These are phyloP conservation scores for Kandelia obovata DNA, from an alignment of 345 rosid species.

Conservation along the genomic window DNA sequence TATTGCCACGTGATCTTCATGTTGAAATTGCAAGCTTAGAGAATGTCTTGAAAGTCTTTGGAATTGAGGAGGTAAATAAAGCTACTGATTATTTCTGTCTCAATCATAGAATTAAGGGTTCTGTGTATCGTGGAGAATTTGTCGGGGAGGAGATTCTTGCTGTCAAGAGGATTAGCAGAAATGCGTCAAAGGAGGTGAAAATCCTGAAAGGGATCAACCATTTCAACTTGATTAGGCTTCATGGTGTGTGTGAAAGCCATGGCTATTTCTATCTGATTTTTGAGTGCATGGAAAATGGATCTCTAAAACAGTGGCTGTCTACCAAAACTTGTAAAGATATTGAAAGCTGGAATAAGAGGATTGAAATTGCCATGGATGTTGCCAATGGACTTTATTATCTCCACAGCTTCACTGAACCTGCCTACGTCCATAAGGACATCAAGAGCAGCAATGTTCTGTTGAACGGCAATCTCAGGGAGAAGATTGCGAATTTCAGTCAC, in stretches of 20 bases:
- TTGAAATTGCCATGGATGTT: conserved; percentile 45
- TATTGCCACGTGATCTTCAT: conserved; percentile 25
- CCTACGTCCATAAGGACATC: conserved; percentile 41
- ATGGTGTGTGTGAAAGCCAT: conserved; percentile 33
- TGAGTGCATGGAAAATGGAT: conserved; percentile 38
- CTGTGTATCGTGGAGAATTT: conserved; percentile 37
- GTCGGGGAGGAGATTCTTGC: conserved; percentile 37
- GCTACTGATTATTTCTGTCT: conserved; percentile 40
- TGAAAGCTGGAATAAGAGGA: conserved; percentile 30
- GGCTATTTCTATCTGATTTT: conserved; percentile 35
- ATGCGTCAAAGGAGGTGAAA: conserved; percentile 40
- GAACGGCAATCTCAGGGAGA: conserved; percentile 36
- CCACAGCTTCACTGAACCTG: conserved; percentile 47
- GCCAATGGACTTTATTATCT: conserved; percentile 52
- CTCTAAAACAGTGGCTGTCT: conserved; percentile 36
- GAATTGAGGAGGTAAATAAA: conserved; percentile 31
- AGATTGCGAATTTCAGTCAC: conserved; percentile 43
- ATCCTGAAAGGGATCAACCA: conserved; percentile 43
- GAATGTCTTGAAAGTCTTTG: conserved; percentile 29
- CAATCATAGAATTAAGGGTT: conserved; percentile 35
- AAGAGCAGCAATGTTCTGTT: conserved; percentile 42
- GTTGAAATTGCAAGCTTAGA: conserved; percentile 44
- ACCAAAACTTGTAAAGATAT: conserved; percentile 12
- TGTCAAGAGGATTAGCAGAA: conserved; percentile 30
- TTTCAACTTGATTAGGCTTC: conserved; percentile 42